phyloP scores from a whole-genome alignment of 2,329 filamentous ascomycete genomes.

The Monilinia fructigena region DNA sequence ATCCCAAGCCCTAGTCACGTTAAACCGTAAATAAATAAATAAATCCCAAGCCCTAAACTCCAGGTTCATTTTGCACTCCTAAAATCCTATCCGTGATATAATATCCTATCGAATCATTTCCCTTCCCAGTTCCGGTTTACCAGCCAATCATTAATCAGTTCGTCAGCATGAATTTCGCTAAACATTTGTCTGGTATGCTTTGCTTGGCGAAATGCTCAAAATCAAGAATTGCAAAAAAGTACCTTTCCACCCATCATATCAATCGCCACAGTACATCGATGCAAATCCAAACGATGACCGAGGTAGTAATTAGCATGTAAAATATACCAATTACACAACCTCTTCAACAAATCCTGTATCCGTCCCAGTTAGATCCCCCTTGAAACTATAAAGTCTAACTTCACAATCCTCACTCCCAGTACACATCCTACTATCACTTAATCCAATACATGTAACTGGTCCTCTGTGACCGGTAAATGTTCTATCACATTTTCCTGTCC shows the following conservation, averaged over 20 bases:
- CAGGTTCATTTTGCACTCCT: not conserved
- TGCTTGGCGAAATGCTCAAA: not conserved
- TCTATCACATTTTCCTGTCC: constrained; percentile 85
- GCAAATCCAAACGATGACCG: not conserved
- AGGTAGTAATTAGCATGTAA: not conserved
- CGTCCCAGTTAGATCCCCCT: constrained; percentile 29
- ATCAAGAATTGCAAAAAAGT: not conserved
- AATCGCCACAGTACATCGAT: not conserved
- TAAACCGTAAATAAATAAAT: no score
- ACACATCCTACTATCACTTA: constrained; percentile 86
- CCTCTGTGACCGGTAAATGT: constrained; percentile 90
- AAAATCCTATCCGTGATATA: not conserved
- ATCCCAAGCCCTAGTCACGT: not conserved
- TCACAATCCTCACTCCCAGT: constrained; percentile 93
- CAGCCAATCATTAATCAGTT: not conserved
- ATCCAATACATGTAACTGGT: constrained; percentile 86
- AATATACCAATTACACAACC: not conserved
- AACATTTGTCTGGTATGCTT: not conserved
- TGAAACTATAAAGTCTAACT: constrained; percentile 78
- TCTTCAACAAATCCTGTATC: constrained; percentile 4
- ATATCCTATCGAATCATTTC: not conserved
- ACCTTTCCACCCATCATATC: not conserved
- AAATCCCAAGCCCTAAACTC: not conserved
- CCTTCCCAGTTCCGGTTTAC: not conserved
- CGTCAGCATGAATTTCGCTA: not conserved